These are phyloP conservation scores for Acacia confusa DNA, from an alignment of 306 rosid species.

Conservation along the genomic window DNA sequence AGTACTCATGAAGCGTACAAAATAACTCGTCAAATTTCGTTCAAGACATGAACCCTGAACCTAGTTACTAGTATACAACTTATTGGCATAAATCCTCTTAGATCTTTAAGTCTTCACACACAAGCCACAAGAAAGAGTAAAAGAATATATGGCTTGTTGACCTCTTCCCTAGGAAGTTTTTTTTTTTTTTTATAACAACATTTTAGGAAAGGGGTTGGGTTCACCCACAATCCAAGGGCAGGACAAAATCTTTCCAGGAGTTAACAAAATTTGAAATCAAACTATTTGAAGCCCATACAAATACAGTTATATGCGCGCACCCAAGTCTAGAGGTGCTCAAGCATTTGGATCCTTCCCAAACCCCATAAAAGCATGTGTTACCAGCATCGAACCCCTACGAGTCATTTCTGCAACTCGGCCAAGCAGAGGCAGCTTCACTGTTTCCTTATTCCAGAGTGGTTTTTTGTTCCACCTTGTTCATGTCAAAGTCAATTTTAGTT, in stretches of 20 bases:
- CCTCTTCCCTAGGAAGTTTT: neutral
- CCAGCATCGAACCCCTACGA: constrained; percentile 78
- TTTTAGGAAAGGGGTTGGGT: no score
- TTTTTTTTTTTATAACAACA: no score
- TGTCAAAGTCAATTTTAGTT: constrained; percentile 21
- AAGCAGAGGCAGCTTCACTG: constrained; percentile 55
- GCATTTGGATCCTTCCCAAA: constrained; percentile 72
- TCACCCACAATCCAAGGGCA: no score
- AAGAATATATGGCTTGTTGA: neutral
- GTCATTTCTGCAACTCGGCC: constrained; percentile 61
- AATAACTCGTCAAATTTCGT: no score
- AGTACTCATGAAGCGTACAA: no score
- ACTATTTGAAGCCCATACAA: constrained; percentile 9
- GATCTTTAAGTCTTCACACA: neutral
- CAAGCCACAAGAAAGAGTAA: constrained; percentile 3
- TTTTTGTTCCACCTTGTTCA: constrained; percentile 76
- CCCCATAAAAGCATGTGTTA: constrained; percentile 73
- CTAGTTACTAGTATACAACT: neutral
- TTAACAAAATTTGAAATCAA: constrained; percentile 1
- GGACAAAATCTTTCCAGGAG: no score
- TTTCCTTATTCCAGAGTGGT: constrained; percentile 72
- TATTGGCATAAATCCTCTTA: neutral
- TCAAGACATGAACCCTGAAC: no score
- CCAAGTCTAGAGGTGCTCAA: constrained; percentile 3
- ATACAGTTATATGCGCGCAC: neutral